Conservation (phyloP, 495 filamentous ascomycete genomes). For the Penicillium paradoxum region DNA sequence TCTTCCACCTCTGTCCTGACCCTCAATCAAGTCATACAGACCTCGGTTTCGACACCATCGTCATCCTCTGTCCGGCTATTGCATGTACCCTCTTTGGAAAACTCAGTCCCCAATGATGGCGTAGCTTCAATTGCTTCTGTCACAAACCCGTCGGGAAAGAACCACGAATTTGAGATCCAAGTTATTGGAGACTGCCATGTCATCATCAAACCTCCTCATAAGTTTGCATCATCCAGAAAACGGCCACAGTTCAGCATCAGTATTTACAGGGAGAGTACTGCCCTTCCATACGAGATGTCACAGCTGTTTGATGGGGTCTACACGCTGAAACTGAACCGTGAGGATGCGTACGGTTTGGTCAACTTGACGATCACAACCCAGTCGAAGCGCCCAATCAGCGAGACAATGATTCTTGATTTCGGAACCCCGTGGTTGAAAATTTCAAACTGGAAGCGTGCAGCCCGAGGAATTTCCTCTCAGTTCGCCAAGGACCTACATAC, state of each 20-base stretch:
- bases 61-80: constrained; percentile 15
- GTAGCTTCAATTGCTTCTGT: constrained; percentile 16
- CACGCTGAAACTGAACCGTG: constrained; percentile 50
- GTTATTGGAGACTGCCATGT: constrained; percentile 58
- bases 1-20: constrained; percentile 18
- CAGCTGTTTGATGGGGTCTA: constrained; percentile 56
- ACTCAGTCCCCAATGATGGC: constrained; percentile 17
- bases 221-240: constrained; percentile 44
- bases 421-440: constrained; percentile 60
- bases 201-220: constrained; percentile 52
- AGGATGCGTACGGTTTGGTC: constrained; percentile 54
- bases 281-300: constrained; percentile 47
- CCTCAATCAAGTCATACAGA: constrained; percentile 16
- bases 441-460: constrained; percentile 52
- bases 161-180: constrained; percentile 54
- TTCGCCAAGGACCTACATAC: constrained; percentile 39
- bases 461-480: constrained; percentile 36
- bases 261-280: constrained; percentile 39
- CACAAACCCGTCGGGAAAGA: constrained; percentile 3
- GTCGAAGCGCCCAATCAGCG: constrained; percentile 47
- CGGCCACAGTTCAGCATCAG: constrained; percentile 48
- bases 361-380: constrained; percentile 53
- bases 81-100: constrained; percentile 7
- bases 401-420: constrained; percentile 53
- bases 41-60: constrained; percentile 25